Percentiles rank a stretch among this genome's conserved stretches.
phyloP scores from a whole-genome alignment of 306 rosid species.

The Vicia faba region DNA sequence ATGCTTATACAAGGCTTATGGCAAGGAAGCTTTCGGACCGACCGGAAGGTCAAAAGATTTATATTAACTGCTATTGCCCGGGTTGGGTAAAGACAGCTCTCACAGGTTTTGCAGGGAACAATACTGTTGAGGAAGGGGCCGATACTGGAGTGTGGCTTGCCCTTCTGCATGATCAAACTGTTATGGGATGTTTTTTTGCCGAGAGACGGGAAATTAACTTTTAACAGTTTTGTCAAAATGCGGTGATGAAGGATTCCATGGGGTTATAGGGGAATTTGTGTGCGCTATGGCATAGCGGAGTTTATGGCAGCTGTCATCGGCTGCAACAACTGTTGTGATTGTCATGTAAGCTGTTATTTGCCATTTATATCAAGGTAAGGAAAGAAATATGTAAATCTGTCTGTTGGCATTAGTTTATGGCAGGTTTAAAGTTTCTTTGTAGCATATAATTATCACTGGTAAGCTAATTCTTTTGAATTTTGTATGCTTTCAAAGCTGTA shows the following conservation, averaged over 20 bases:
- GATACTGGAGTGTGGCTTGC: slow-evolving; percentile 97
- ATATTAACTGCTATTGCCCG: slow-evolving; percentile 40
- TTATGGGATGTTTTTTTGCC: slow-evolving; percentile 72
- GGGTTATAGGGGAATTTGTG: neutral
- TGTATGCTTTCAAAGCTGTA: neutral
- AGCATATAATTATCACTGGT: slow-evolving; percentile 10
- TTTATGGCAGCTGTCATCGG: neutral
- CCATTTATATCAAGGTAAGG: neutral
- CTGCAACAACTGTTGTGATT: neutral
- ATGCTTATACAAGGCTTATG: slow-evolving; percentile 73
- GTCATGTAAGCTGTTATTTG: too few species aligned
- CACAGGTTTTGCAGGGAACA: slow-evolving; percentile 86
- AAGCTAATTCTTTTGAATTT: slow-evolving; percentile 16
- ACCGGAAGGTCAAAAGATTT: slow-evolving; percentile 60
- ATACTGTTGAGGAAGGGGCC: slow-evolving; percentile 87
- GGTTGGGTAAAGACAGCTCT: slow-evolving; percentile 81
- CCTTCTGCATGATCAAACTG: slow-evolving; percentile 68
- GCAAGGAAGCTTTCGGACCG: slow-evolving; percentile 58
- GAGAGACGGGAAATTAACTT: slow-evolving; percentile 90
- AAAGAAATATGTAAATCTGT: slow-evolving; percentile 3
- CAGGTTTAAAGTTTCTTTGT: slow-evolving; percentile 14
- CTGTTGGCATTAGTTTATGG: slow-evolving; percentile 9
- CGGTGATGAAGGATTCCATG: neutral
- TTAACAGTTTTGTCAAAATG: slow-evolving; percentile 13
- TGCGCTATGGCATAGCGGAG: neutral